phyloP scores from a whole-genome alignment of 2,329 filamentous ascomycete species.

The Metarhizium sp. region DNA sequence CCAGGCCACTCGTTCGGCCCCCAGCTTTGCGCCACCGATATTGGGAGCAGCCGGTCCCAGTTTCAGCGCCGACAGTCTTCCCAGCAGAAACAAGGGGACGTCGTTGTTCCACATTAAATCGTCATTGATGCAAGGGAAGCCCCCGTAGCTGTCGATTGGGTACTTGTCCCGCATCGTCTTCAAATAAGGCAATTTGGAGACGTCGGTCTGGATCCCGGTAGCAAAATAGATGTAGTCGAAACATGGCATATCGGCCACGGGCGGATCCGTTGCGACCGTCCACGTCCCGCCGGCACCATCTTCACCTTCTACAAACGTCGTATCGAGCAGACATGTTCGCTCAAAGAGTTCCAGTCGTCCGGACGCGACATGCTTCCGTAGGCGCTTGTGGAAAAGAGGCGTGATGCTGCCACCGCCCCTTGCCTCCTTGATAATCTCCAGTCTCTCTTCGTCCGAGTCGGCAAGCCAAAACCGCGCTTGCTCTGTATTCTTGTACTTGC shows the following conservation, averaged over 20 bases:
- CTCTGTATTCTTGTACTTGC: constrained; percentile 70
- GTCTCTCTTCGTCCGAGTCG: constrained; percentile 59
- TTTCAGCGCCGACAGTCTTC: constrained; percentile 55
- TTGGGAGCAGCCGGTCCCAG: constrained; percentile 67
- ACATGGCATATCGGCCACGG: constrained; percentile 39
- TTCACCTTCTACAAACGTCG: constrained; percentile 38
- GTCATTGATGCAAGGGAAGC: constrained; percentile 64
- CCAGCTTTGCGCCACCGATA: constrained; percentile 61
- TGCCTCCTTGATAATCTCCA: constrained; percentile 55
- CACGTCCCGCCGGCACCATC: constrained; percentile 18
- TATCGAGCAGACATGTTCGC: constrained; percentile 44
- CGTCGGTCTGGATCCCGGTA: constrained; percentile 59
- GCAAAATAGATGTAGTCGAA: constrained; percentile 68
- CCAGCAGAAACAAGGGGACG: constrained; percentile 66
- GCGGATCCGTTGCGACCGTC: constrained; percentile 41
- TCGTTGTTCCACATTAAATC: constrained; percentile 66
- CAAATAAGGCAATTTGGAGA: constrained; percentile 51
- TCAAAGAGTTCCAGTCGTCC: constrained; percentile 47
- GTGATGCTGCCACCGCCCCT: constrained; percentile 71
- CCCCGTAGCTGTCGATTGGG: constrained; percentile 53
- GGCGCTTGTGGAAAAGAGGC: constrained; percentile 55
- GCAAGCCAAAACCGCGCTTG: constrained; percentile 71
- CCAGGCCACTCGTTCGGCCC: constrained; percentile 66
- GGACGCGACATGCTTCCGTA: constrained; percentile 47
- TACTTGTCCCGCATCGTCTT: constrained; percentile 47